These are phyloP conservation scores for Boletus edulis DNA, from an alignment of 768 basidiomycete species.

Conservation along the genomic window DNA sequence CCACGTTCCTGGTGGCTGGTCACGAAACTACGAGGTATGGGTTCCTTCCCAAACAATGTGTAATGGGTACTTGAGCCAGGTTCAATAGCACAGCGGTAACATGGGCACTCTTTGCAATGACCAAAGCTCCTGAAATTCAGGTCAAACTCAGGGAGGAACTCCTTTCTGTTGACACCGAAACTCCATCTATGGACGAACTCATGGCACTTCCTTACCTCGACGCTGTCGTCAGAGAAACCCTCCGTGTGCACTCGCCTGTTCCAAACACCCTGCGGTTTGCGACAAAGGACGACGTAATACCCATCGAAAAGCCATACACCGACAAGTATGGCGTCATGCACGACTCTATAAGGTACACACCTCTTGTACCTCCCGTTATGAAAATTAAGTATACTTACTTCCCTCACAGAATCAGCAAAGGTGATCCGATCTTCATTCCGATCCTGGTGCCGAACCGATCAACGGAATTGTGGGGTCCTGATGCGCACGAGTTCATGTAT, in stretches of 20 bases:
- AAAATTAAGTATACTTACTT: not conserved
- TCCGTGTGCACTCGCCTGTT: conserved; percentile 52
- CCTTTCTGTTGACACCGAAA: conserved; percentile 47
- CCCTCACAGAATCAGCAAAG: conserved; percentile 38
- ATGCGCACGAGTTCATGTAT: conserved; percentile 59
- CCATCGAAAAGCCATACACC: conserved; percentile 43
- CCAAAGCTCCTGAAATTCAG: conserved; percentile 47
- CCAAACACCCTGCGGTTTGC: conserved; percentile 44
- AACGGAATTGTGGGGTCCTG: conserved; percentile 58
- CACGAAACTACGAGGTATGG: conserved; percentile 54
- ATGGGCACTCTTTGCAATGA: conserved; percentile 61
- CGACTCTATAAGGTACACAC: conserved; percentile 37
- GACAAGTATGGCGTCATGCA: conserved; percentile 42
- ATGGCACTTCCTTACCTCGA: conserved; percentile 68
- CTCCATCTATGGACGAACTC: conserved; percentile 67
- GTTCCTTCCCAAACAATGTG: not conserved
- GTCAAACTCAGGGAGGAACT: conserved; percentile 59
- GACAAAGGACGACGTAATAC: conserved; percentile 51
- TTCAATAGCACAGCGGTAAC: conserved; percentile 36
- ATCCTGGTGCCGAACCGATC: conserved; percentile 52
- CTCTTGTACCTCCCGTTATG: not conserved
- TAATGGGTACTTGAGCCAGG: too few species aligned
- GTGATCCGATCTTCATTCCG: conserved; percentile 47
- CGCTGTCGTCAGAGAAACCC: conserved; percentile 55
- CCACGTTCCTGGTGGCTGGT: conserved; percentile 58